phyloP scores from a whole-genome alignment of 768 basidiomycete species.

The Cystobasidium onofrii region DNA sequence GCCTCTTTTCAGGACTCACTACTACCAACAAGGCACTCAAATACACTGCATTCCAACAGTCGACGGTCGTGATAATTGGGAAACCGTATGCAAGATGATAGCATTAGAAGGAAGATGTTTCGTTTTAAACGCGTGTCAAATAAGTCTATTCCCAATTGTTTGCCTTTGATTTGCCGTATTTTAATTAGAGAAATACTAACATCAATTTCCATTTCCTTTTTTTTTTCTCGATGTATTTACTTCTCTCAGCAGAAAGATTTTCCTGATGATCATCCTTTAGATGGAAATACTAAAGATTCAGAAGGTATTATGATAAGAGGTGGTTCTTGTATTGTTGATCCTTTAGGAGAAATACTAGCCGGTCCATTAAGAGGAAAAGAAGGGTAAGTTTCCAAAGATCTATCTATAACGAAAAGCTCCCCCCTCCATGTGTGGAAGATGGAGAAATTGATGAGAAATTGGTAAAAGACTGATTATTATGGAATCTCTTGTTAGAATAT shows the following conservation, averaged over 20 bases:
- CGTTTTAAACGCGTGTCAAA: slow-evolving; percentile 51
- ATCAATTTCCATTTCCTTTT: no score
- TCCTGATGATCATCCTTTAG: slow-evolving; percentile 19
- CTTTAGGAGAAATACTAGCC: slow-evolving; percentile 32
- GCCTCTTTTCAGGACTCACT: slow-evolving; percentile 33
- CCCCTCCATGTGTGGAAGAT: no score
- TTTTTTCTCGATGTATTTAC: slow-evolving; percentile 13
- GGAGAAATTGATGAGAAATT: no score
- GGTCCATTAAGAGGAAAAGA: slow-evolving; percentile 32
- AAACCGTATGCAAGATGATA: slow-evolving; percentile 56
- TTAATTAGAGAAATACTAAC: slow-evolving; percentile 26
- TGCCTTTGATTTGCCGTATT: no score
- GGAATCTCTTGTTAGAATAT: not conserved
- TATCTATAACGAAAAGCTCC: no score
- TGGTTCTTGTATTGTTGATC: slow-evolving; percentile 15
- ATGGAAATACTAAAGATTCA: slow-evolving; percentile 2
- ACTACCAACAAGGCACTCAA: slow-evolving; percentile 33
- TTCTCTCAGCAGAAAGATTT: slow-evolving; percentile 28
- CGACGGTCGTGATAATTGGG: slow-evolving; percentile 48
- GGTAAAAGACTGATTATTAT: no score
- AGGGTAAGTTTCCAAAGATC: slow-evolving; percentile 25
- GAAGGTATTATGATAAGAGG: slow-evolving; percentile 15
- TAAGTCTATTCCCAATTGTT: slow-evolving; percentile 1
- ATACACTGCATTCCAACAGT: slow-evolving; percentile 33
- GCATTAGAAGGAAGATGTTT: slow-evolving; percentile 64